Conservation (phyloP, 768 basidiomycete species). For the Dictyophora rubrovolvata region DNA sequence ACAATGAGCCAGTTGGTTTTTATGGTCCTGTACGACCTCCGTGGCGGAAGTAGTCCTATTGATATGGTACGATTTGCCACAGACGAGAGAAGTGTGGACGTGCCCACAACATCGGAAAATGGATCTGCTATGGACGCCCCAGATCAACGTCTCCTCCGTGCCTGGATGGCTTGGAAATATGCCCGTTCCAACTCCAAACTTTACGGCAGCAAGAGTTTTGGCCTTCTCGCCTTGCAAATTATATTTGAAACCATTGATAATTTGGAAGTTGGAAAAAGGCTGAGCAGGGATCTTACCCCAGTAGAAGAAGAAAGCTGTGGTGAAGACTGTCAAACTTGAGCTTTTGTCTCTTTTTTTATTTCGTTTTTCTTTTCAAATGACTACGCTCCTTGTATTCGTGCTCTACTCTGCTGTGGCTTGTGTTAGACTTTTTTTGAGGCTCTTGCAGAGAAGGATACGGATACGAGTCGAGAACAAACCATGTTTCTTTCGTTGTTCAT, state of each 20-base stretch:
- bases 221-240: slow-evolving; percentile 48
- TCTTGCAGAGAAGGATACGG: too few species aligned
- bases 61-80: not conserved
- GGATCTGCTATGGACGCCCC: slow-evolving; percentile 17
- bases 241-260: slow-evolving; percentile 49
- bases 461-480: too few species aligned
- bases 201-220: slow-evolving; percentile 46
- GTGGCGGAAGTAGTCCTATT: not conserved
- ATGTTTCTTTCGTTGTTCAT: too few species aligned
- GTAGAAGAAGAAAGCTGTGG: not conserved
- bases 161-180: slow-evolving; percentile 60
- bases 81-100: slow-evolving; percentile 15
- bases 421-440: too few species aligned
- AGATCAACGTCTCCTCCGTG: slow-evolving; percentile 33
- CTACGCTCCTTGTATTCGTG: too few species aligned
- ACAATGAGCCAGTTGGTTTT: slow-evolving; percentile 43
- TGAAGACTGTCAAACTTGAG: not conserved
- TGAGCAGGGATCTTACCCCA: not conserved
- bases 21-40: slow-evolving; percentile 34
- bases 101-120: slow-evolving; percentile 14
- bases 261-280: not conserved
- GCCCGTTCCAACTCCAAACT: slow-evolving; percentile 29
- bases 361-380: not conserved
- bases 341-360: not conserved
- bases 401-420: too few species aligned